Evolutionary conservation across 2,329 filamentous ascomycete species (phyloP), one percentile per base, ranked within the genome.

Genomic region (Colletotrichum viniferum): DNA sequence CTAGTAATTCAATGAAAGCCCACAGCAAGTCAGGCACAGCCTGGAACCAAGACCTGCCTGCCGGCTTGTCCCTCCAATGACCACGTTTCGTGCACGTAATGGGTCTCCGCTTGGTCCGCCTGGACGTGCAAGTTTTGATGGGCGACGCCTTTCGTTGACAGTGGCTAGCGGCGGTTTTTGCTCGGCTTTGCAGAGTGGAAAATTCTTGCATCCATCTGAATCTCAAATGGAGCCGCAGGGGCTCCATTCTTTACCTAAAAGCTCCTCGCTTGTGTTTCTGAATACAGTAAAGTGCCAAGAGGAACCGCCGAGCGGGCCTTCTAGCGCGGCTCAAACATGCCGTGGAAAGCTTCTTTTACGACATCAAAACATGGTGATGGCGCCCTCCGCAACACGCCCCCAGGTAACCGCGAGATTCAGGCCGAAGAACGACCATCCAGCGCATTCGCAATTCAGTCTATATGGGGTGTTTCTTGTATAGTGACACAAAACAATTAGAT

Each of bases 401-500:
- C 68, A 18, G 36, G 34, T 38, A 12, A 28, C 67, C 34, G 34
- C 56, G 56, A 71, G 18, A 73, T 64, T 63, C 63, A 21, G 73
- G 21, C 69, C 73, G 58, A 75, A 60, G 69, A 69, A 69, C 21
- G 69, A 28, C 73, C 73, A 68, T 62, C 64, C 18, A 68, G 32
- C 16, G 9, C 34, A 16, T 24, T 28, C 18, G 30, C 38, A 67
- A 26, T 48, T 43, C 30, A 24, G 7, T 30, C 30, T n/a, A 9
- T 24, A 66, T 24, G 34, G 67, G 71, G 60, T 24, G 24, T 18
- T 66, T 65, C n/a, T 30, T 34, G 18, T 55, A 21, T 9, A 60
- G 48, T 76, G 69, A 76, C 73, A 76, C 30, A 73, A 73, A 73
- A 60, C 73, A 68, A 76, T 76, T 76, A 76, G 63, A 76, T 69